Evolutionary conservation across 164 flowering plant genomes (phyloP).

Genomic region (Vitis labrusca): DNA sequence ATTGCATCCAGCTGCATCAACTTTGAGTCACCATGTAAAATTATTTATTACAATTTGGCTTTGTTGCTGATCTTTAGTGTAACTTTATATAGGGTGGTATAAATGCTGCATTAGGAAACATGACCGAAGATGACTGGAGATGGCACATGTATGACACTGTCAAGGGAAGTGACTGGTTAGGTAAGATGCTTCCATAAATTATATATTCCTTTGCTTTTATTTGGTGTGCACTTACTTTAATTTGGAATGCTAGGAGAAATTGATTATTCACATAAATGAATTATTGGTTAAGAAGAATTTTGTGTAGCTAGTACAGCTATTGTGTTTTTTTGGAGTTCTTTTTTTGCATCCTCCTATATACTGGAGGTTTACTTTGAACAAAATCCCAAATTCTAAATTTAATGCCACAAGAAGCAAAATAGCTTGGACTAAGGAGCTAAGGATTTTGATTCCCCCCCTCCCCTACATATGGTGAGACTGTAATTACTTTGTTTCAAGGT

Average conservation of each 20-base stretch:
- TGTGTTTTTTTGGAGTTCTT: not conserved
- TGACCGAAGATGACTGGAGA: conserved; percentile 99
- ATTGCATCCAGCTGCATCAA: not conserved
- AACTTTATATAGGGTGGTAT: conserved; percentile 79
- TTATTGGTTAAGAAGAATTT: not conserved
- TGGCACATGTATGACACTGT: conserved; percentile 99
- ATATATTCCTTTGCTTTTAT: not conserved
- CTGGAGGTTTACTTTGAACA: not conserved
- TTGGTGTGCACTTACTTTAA: not conserved
- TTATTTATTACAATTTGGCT: not conserved
- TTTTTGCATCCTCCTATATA: not conserved
- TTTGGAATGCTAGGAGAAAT: not conserved
- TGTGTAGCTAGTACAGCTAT: not conserved
- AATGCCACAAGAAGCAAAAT: not conserved
- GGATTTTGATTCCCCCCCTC: not conserved
- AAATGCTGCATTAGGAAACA: conserved; percentile 97
- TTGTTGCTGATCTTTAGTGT: not conserved
- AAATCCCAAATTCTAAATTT: not conserved
- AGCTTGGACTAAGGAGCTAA: not conserved
- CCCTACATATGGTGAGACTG: not conserved
- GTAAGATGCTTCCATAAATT: conserved; percentile 26
- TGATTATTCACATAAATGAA: too few species aligned
- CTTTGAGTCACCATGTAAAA: not conserved
- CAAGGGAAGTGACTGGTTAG: conserved; percentile 98
- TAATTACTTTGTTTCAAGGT: not conserved